phyloP scores from a whole-genome alignment of 2,329 filamentous ascomycete species.

The Plectosphaerella sp. region DNA sequence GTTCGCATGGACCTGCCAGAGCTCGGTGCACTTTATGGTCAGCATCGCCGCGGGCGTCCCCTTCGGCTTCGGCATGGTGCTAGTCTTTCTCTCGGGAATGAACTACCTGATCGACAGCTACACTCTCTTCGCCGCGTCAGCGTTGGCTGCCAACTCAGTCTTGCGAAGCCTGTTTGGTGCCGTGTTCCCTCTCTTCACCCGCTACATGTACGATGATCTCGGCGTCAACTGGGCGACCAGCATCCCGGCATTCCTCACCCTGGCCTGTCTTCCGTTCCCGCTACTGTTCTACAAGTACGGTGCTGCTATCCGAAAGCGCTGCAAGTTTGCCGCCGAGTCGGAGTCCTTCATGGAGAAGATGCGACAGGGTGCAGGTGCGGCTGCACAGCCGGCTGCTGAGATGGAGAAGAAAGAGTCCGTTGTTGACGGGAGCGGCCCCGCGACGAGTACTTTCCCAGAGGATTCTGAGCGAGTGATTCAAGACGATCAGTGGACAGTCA shows the following conservation, averaged over 20 bases:
- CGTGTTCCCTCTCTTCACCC: conserved; percentile 58
- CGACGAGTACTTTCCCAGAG: no score
- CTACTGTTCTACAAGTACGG: conserved; percentile 59
- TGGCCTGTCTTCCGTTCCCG: conserved; percentile 54
- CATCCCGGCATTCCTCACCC: conserved; percentile 67
- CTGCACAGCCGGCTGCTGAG: no score
- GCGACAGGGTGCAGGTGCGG: no score
- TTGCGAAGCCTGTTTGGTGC: conserved; percentile 57
- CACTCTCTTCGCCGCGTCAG: conserved; percentile 57
- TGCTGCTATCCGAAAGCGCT: conserved; percentile 40
- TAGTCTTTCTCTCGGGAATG: conserved; percentile 49
- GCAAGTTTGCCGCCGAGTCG: conserved; percentile 46
- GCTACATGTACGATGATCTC: conserved; percentile 47
- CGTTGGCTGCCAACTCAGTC: conserved; percentile 56
- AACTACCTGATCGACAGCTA: conserved; percentile 54
- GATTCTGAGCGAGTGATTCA: no score
- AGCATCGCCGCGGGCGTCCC: conserved; percentile 18
- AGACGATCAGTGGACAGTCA: no score
- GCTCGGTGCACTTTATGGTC: conserved; percentile 54
- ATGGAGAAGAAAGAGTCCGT: no score
- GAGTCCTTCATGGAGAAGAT: no score
- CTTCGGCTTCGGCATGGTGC: conserved; percentile 33
- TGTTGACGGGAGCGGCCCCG: no score
- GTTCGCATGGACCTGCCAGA: conserved; percentile 56
- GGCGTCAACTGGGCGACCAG: conserved; percentile 73